Conservation (phyloP, 352 stramenopile genomes). For the Globisporangium takayamanum region DNA sequence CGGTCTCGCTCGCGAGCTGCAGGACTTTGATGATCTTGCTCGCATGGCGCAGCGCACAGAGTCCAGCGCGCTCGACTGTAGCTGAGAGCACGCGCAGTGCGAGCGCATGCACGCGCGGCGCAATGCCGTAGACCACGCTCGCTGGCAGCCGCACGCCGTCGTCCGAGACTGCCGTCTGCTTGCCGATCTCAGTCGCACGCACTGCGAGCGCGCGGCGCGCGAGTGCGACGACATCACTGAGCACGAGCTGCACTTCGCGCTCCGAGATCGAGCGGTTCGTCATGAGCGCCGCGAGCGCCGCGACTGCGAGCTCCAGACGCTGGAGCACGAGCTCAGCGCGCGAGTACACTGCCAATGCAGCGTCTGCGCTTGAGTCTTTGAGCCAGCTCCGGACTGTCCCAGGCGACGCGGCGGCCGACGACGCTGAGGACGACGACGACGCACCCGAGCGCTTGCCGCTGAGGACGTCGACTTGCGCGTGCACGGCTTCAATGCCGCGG, state of each 20-base stretch:
- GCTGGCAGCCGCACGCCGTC: slow-evolving; percentile 65
- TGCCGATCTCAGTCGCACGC: slow-evolving; percentile 65
- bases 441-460: slow-evolving; percentile 37
- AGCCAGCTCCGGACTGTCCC: slow-evolving; percentile 60
- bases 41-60: slow-evolving; percentile 62
- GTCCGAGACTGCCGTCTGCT: slow-evolving; percentile 75
- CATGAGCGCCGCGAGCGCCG: slow-evolving; percentile 37
- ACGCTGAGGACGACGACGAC: slow-evolving; percentile 16
- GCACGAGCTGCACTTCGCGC: slow-evolving; percentile 63
- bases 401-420: slow-evolving; percentile 25
- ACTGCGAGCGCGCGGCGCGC: slow-evolving; percentile 54
- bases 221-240: slow-evolving; percentile 46
- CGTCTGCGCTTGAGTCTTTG: slow-evolving; percentile 29
- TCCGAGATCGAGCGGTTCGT: slow-evolving; percentile 56
- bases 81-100: slow-evolving; percentile 34
- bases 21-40: slow-evolving; percentile 62
- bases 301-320: slow-evolving; percentile 31
- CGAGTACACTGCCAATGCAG: slow-evolving; percentile 46
- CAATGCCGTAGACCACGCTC: slow-evolving; percentile 65
- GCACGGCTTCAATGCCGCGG: slow-evolving; percentile 48
- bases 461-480: slow-evolving; percentile 61
- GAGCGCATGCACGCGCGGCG: slow-evolving; percentile 52
- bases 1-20: slow-evolving; percentile 45
- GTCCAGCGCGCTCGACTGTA: slow-evolving; percentile 33
- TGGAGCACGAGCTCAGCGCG: slow-evolving; percentile 37